Evolutionary conservation across 2,329 filamentous ascomycete genomes (phyloP).

Genomic region (Paecilomyces formosus): DNA sequence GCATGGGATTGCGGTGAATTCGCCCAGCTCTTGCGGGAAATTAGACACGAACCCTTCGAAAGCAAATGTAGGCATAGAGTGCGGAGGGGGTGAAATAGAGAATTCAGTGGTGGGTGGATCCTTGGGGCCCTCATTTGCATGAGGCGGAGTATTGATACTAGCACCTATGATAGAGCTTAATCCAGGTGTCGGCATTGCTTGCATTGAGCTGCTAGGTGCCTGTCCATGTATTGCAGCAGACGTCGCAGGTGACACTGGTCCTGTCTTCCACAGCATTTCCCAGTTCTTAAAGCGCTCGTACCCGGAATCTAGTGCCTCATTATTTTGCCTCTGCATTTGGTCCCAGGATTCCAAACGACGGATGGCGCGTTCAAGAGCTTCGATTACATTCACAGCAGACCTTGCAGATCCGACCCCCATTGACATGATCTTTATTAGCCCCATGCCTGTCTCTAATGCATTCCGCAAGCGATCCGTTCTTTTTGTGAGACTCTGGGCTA

Average conservation of each 20-base stretch:
- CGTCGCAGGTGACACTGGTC: slow-evolving; percentile 26
- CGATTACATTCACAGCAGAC: slow-evolving; percentile 48
- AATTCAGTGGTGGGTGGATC: slow-evolving; percentile 19
- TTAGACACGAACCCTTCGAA: slow-evolving; percentile 35
- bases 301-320: slow-evolving; percentile 37
- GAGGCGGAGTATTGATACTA: slow-evolving; percentile 5
- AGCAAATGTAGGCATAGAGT: slow-evolving; percentile 26
- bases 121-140: slow-evolving; percentile 12
- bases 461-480: slow-evolving; percentile 37
- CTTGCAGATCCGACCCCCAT: slow-evolving; percentile 46
- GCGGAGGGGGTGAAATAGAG: slow-evolving; percentile 17
- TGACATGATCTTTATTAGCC: slow-evolving; percentile 47
- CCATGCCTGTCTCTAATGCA: slow-evolving; percentile 42
- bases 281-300: slow-evolving; percentile 47
- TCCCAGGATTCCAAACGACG: slow-evolving; percentile 39
- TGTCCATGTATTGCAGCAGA: slow-evolving; percentile 13
- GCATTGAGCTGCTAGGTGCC: slow-evolving; percentile 1
- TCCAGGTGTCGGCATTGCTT: background rate
- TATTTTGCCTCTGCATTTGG: slow-evolving; percentile 22
- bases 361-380: slow-evolving; percentile 45
- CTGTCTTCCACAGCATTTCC: slow-evolving; percentile 44
- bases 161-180: background rate
- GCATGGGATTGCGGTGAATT: slow-evolving; percentile 33
- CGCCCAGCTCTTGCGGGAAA: slow-evolving; percentile 32
- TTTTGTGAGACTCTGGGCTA: slow-evolving; percentile 33